These are phyloP conservation scores for Oligophagozyma castellii DNA, from an alignment of 1,139 yeast species.

Conservation along the genomic window DNA sequence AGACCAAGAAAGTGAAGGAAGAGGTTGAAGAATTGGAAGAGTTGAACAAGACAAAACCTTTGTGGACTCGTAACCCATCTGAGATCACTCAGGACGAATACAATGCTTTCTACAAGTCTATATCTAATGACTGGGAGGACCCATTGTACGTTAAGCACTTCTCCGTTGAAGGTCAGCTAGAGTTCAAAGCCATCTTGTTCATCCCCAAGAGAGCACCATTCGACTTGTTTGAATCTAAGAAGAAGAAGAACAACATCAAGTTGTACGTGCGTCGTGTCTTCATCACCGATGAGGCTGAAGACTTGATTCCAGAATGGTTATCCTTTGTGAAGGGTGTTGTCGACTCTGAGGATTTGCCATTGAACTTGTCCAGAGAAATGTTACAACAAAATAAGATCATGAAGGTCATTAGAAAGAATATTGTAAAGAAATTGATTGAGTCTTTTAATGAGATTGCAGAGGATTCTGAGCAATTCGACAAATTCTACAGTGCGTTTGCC, in stretches of 20 bases:
- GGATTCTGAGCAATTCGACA: slow-evolving; percentile 96
- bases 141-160: slow-evolving; percentile 99
- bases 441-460: slow-evolving; percentile 98
- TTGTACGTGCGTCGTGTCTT: slow-evolving; percentile 98
- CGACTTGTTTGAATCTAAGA: slow-evolving; percentile 91
- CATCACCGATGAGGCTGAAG: slow-evolving; percentile 99
- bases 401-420: slow-evolving; percentile 98
- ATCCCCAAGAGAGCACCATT: slow-evolving; percentile 99
- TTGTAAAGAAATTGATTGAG: slow-evolving; percentile 96
- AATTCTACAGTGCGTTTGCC: slow-evolving; percentile 95
- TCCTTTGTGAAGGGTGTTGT: slow-evolving; percentile 97
- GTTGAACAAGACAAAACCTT: slow-evolving; percentile 96
- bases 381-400: slow-evolving; percentile 99
- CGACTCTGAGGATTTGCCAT: slow-evolving; percentile 98
- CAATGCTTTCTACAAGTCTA: slow-evolving; percentile 98
- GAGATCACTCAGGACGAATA: slow-evolving; percentile 98
- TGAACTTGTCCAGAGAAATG: slow-evolving; percentile 99
- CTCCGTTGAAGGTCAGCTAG: slow-evolving; percentile 99
- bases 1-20: slow-evolving; percentile 78
- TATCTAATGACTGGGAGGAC: slow-evolving; percentile 99
- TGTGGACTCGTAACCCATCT: slow-evolving; percentile 98
- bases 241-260: slow-evolving; percentile 99
- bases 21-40: slow-evolving; percentile 85
- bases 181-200: slow-evolving; percentile 94
- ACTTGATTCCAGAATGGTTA: slow-evolving; percentile 98